Evolutionary conservation across 1,139 yeast species (phyloP), one percentile per base, ranked within the genome.

Genomic region (Pichia sp.): DNA sequence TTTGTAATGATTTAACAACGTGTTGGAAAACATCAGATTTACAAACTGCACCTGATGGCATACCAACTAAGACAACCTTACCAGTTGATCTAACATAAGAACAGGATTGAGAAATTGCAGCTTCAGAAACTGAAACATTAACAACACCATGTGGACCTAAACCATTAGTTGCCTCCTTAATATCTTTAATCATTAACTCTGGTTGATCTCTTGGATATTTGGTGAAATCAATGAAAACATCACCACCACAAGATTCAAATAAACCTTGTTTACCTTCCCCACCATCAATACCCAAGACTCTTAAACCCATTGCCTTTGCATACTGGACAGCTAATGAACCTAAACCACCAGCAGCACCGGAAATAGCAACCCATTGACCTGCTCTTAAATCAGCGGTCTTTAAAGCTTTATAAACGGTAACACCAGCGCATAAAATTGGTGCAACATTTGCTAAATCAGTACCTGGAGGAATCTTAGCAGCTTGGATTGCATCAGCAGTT

Each of bases 311-410:
- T 56, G 90, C 91, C 69, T 75, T 79, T 56, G 91, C 95, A 72
- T 83, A 86, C 71, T 86, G 93, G 62, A 87, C 75, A 55, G 91
- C 93, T 57, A 86, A 73, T 48, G 90, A 79, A 57, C 95, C 95
- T 64, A 87, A 77, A 63, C 95, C 95, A 70, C 95, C 91, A 66
- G 83, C 89, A 53, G 91, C 91, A 71, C 95, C 95, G 57, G 88
- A 80, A 62, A 86, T 74, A 60, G 85, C 84, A 55, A 85, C 88
- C 88, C 89, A 84, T 64, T 86, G 80, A 65, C 93, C 95, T 49
- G 91, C 81, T 50, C 62, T 64, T 60, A 83, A 74, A 47, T 76
- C 73, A 53, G 91, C 84, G 48, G 83, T 80, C 75, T 85, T 85
- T 64, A 86, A 72, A 39, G 93, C 95, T 75, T 85, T 85, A 79